Base-by-base conservation (phyloP, 1,284 basidiomycete species). In the Lentinula novae-zelandiae region DNA sequence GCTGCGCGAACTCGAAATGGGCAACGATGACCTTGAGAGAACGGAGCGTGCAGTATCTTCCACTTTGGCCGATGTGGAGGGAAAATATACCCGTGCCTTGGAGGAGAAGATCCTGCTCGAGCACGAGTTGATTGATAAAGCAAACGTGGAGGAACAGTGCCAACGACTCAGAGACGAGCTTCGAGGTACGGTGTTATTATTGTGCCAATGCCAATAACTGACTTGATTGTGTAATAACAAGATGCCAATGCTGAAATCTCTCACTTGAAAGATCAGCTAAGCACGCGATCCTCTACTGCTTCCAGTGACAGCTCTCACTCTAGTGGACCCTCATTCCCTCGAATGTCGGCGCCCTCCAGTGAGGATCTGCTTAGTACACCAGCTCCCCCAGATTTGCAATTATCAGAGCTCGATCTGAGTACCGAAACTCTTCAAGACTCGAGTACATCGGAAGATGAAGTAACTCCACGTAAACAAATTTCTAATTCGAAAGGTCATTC, bases 41-140 rank as follows among this genome's bases (percentile, higher is more conserved):
- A 95, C 90, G 71, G 94, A 96, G 70, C 85, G 94, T 22, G 95
- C 95, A 57, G 93, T 96, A 34, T 87, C 90, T 2, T 96, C 94
- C 38, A 96, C 93, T 66, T 78, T 98, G 61, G 88, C 90, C 1
- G 97, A 99, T 73, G 82, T 95, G 70, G 96, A 99, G 76, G 81
- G 84, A 64, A 94, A 90, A 71, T 98, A 98, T 77, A 89, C 95
- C 65, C 85, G 88, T 62, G 91, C 92, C 1, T 81, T 99, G 55
- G 97, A 99, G 74, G 93, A 98, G 77, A 98, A 98, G 75, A 98
- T 97, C 53, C 76, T 99, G 50, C 81, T 99, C 38, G 97, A 99
- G 73, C 94, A 98, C 67, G 97, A 99, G 71, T 79, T 99, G n/a
- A 78, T 98, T 49, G 90, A 91, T 73, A 96, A 96, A 75, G 90